Evolutionary conservation across 306 rosid genomes (phyloP).

Genomic region (Psophocarpus tetragonolobus): DNA sequence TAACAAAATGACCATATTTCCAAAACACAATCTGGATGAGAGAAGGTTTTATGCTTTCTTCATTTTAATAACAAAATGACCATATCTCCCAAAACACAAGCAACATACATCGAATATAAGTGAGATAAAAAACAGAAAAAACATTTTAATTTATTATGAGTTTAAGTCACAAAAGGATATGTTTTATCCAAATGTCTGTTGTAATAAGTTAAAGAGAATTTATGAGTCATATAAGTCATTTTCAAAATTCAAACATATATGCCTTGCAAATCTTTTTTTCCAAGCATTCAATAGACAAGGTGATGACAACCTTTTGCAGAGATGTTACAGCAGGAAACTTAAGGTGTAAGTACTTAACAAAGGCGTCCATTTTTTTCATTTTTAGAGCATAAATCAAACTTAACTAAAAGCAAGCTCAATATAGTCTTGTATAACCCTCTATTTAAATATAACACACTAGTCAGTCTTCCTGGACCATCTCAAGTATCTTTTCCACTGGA

Average conservation of each 20-base stretch:
- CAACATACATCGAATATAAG: neutral
- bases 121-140: neutral
- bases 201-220: neutral
- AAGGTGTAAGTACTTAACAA: neutral
- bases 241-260: neutral
- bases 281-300: neutral
- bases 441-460: neutral
- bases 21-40: neutral
- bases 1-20: neutral
- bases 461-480: constrained; percentile 15
- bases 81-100: neutral
- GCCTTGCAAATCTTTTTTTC: neutral
- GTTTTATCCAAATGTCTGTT: neutral
- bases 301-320: neutral
- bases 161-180: no score
- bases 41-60: neutral
- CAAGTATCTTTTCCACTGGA: constrained; percentile 46
- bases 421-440: neutral
- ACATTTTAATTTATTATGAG: no score
- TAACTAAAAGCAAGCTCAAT: neutral
- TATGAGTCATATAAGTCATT: neutral
- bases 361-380: no score
- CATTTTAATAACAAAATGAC: neutral
- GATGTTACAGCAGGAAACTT: neutral
- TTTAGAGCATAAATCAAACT: neutral